These are phyloP conservation scores for Colletotrichum musicola DNA, from an alignment of 2,329 filamentous ascomycete genomes.

Conservation along the genomic window DNA sequence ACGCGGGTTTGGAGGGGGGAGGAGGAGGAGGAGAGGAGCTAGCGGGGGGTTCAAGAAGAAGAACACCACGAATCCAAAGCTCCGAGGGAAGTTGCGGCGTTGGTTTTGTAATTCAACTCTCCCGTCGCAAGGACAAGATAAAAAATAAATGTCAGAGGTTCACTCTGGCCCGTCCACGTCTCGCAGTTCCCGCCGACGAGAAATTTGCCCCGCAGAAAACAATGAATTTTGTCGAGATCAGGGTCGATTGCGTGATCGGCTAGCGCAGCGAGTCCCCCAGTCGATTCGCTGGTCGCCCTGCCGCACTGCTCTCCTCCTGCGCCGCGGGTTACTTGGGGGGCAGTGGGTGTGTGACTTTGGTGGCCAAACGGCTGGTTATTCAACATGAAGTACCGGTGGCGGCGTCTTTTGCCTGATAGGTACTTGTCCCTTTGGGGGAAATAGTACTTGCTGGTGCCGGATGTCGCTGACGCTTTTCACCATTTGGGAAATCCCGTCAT, in stretches of 20 bases:
- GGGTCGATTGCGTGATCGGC: conserved; percentile 52
- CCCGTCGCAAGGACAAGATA: neutral
- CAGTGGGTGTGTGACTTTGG: no score
- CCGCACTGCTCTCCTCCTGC: conserved; percentile 31
- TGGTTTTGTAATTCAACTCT: conserved; percentile 28
- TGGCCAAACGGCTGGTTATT: no score
- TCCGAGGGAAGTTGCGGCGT: conserved; percentile 29
- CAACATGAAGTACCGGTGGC: neutral
- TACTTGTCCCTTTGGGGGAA: neutral
- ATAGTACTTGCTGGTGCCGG: no score
- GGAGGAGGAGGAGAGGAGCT: neutral
- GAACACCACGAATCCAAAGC: neutral
- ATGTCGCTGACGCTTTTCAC: no score
- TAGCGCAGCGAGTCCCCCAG: conserved; percentile 44
- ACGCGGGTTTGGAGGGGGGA: neutral
- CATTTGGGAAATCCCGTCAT: no score
- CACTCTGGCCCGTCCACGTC: neutral
- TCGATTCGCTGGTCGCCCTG: conserved; percentile 33
- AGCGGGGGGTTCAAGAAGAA: no score
- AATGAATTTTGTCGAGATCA: conserved; percentile 40
- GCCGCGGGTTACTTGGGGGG: conserved; percentile 9
- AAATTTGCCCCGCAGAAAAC: conserved; percentile 38
- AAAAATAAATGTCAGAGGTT: conserved; percentile 14
- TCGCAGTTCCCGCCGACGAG: conserved; percentile 32
- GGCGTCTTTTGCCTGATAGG: neutral